Evolutionary conservation across 2,329 filamentous ascomycete species (phyloP).

Genomic region (Botrytis hyacinthi): DNA sequence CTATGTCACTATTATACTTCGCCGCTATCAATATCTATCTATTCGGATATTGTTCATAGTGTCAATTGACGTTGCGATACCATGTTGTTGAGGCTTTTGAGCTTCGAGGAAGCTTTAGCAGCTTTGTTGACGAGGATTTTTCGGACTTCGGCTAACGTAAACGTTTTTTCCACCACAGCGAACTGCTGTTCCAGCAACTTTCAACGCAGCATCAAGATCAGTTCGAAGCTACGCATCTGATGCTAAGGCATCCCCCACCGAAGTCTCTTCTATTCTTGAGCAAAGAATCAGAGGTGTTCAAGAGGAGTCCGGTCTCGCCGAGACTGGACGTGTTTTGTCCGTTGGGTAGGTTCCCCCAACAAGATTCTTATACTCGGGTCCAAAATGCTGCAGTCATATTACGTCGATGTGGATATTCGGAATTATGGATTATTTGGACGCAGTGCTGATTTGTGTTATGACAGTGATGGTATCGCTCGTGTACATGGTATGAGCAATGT

Average conservation of each 20-base stretch:
- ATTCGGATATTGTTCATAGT: conserved; percentile 44
- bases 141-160: conserved; percentile 54
- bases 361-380: conserved; percentile 11
- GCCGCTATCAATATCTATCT: conserved; percentile 39
- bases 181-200: conserved; percentile 76
- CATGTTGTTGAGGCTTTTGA: conserved; percentile 40
- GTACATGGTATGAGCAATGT: conserved; percentile 99
- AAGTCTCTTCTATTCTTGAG: conserved; percentile 99
- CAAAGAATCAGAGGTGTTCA: conserved; percentile 98
- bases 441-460: conserved; percentile 30
- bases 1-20: conserved; percentile 38
- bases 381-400: background rate
- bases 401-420: conserved; percentile 1
- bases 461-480: conserved; percentile 99
- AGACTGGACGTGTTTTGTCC: conserved; percentile 98
- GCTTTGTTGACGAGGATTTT: conserved; percentile 38
- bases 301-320: conserved; percentile 92
- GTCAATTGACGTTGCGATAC: conserved; percentile 37
- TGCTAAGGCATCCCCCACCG: conserved; percentile 91
- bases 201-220: conserved; percentile 69
- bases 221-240: conserved; percentile 87
- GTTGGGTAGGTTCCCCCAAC: conserved; percentile 75
- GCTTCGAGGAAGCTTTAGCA: conserved; percentile 41
- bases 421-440: background rate
- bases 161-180: conserved; percentile 67